These are phyloP conservation scores for Starmerella roubikii DNA, from an alignment of 805 yeast species.

Conservation along the genomic window DNA sequence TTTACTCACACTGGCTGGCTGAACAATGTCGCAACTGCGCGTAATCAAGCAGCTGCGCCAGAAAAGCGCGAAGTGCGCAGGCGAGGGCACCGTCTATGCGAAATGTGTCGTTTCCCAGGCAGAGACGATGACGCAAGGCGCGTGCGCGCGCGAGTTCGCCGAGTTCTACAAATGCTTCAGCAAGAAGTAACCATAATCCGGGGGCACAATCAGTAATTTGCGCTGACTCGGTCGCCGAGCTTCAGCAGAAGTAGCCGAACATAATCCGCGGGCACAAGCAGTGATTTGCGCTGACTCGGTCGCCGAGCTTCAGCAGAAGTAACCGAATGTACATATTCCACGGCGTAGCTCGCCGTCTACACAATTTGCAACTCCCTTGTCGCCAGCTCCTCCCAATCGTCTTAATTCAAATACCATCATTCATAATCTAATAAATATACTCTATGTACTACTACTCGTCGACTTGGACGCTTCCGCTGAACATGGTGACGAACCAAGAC, in stretches of 20 bases:
- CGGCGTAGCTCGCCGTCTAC: too few relatives aligned
- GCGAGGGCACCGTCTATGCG: constrained; percentile 16
- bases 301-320: too few relatives aligned
- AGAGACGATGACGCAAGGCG: constrained; percentile 12
- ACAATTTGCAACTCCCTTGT: not conserved
- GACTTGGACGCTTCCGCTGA: constrained; percentile 19
- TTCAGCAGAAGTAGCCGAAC: too few relatives aligned
- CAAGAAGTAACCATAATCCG: constrained; percentile 1
- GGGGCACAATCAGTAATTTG: not conserved
- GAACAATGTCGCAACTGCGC: constrained; percentile 7
- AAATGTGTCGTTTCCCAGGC: constrained; percentile 18
- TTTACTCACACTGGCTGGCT: not conserved
- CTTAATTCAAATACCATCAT: too few relatives aligned
- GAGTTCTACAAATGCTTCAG: constrained; percentile 14
- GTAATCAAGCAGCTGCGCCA: constrained; percentile 14
- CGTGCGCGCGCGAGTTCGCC: constrained; percentile 18
- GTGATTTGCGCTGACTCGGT: too few relatives aligned
- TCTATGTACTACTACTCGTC: constrained; percentile 4
- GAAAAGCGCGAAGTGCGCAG: constrained; percentile 16
- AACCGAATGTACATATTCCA: too few relatives aligned
- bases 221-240: too few relatives aligned
- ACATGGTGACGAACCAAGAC: constrained; percentile 18
- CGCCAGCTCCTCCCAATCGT: not conserved
- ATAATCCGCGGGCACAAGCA: too few relatives aligned
- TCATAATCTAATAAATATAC: too few relatives aligned